Base-by-base conservation (phyloP, 2,329 filamentous ascomycete species). In the Aspergillus melleus region DNA sequence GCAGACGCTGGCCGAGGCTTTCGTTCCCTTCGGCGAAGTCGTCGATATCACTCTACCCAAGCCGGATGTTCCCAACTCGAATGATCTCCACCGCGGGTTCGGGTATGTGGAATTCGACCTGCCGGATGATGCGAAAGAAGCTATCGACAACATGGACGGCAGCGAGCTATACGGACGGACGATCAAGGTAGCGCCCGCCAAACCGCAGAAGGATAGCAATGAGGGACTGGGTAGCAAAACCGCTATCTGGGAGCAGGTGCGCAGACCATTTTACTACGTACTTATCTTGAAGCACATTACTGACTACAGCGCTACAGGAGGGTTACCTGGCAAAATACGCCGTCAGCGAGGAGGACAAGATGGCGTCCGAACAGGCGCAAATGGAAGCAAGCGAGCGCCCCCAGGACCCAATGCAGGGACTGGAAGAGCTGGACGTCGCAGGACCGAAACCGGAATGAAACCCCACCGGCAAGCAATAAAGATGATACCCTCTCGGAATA, bases 121-220 rank as follows among this genome's bases (percentile, higher is more conserved):
- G 59, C 84, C 87, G 12, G 86, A 89, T 59, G 95, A 99, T 77
- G 94, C 93, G 29, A 88, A 88, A 71, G 94, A 98, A 77, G 95
- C 95, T 54, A 96, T 99, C 75, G 92, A 98, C 82, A 99, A 99
- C 74, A 98, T 99, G 94, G 92, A 99, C 74, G 92, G 96, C 75
- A 90, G 93, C 61, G 94, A 98, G 79, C 85, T 99, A 50, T 98
- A 94, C 74, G 96, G 95, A 11, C 87, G 91, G 61, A 89, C 95
- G 14, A 89, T 99, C 74, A 96, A 93, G 75, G 94, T 98, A 54
- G 93, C 92, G 49, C 86, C 90, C 57, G 96, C 96, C 49, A 99
- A 96, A 77, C 87, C 91, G 32, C 92, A 95, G 63, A 97, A 96
- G 81, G 91, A 91, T 68, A 86, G 87, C 53, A 90, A 90, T 55